These are phyloP conservation scores for Colletotrichum lupini DNA, from an alignment of 2,329 filamentous ascomycete species.

Conservation along the genomic window DNA sequence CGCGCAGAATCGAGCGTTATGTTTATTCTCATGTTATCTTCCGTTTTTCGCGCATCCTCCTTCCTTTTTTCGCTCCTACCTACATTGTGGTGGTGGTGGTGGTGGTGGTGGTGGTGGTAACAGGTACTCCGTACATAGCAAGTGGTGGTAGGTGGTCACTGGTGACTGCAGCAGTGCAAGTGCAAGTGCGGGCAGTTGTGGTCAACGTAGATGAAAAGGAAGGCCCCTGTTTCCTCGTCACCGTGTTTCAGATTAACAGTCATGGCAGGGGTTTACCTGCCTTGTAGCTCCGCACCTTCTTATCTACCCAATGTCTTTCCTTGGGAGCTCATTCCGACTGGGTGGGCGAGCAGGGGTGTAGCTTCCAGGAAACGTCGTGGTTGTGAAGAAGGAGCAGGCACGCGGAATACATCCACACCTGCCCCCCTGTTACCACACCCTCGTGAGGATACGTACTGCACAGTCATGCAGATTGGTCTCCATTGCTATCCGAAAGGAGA, in stretches of 20 bases:
- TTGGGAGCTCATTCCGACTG: constrained; percentile 23
- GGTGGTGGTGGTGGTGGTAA: neutral
- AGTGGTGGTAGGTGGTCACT: neutral
- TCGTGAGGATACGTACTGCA: neutral
- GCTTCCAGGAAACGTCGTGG: constrained; percentile 12
- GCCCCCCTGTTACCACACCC: neutral
- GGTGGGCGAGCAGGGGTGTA: constrained; percentile 12
- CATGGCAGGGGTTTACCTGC: neutral
- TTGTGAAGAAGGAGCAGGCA: constrained; percentile 14
- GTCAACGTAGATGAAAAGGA: neutral
- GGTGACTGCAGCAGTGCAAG: neutral
- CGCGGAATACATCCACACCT: neutral
- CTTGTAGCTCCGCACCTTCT: neutral
- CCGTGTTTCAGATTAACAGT: constrained; percentile 25
- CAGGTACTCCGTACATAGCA: neutral
- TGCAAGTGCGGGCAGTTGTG: neutral
- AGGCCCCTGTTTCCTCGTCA: constrained; percentile 19
- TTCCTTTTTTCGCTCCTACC: neutral
- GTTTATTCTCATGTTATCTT: neutral
- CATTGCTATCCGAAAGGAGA: neutral
- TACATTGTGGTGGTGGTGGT: neutral
- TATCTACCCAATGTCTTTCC: neutral
- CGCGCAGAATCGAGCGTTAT: neutral
- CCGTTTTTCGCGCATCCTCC: neutral
- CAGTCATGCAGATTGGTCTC: neutral